Base-by-base conservation (phyloP, 257 asterid genomes). In the Solanum boliviense region DNA sequence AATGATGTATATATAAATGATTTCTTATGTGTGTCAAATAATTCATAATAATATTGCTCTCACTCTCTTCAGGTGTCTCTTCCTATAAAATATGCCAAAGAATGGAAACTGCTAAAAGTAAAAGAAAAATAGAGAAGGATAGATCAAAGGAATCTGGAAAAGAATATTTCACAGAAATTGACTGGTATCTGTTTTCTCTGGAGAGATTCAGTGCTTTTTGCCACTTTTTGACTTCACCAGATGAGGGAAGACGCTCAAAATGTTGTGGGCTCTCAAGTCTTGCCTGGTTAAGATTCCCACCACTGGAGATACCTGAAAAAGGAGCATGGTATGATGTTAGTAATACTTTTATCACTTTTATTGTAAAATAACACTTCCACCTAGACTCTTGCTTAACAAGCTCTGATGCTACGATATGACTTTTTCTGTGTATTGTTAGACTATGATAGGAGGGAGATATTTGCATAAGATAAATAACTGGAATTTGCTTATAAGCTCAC, bases 281-380 rank as follows among this genome's bases (percentile, higher is more conserved):
- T 95, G 98, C 94, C 99, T 92, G 60, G 99, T 96, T 94, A 96
- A 92, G 89, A 96, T 93, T 91, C 98, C 99, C 75, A 92, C 95
- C 90, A 94, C 98, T 0, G 99, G 98, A 84, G 89, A 88, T 75
- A 92, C 97, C 98, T 96, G 88, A 76, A 86, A 48, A 82, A 86
- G 21, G 88, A 86, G 60, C 72, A 82, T 86, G 88, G 85, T 52
- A 72, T 70, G 39, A 70, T 60, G 88, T 90, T 91, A 91, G 93
- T 15, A 88, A 46, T 81, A 39, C 70, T 48, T 48, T 81, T 29
- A 65, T 12, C 25, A 58, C 67, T 58, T 58, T 12, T 58, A 48
- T 48, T 48, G 60, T 15, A 48, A 48, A 48, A 48, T 48, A 48
- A 48, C 21, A 15, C 21, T 15, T 48, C 60, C 60, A 15, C 21